Evolutionary conservation across 169 alveolate genomes (phyloP).

Genomic region (Perkinsus olseni): DNA sequence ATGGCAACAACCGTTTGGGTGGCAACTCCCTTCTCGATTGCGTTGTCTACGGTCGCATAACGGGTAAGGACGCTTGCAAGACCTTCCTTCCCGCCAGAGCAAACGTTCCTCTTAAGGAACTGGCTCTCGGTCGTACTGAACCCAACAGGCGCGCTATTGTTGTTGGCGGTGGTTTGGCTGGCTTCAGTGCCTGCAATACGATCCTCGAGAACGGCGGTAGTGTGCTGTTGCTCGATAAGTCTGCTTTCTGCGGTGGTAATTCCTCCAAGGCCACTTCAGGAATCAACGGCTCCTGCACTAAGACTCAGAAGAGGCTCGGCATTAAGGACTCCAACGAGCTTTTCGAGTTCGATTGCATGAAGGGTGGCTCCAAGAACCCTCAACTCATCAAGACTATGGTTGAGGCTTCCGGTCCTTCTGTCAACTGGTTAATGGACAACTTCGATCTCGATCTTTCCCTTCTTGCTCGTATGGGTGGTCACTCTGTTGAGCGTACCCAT

Average conservation of each 20-base stretch:
- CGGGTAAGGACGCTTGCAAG: constrained; percentile 29
- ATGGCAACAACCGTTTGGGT: too few relatives aligned
- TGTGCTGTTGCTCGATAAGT: constrained; percentile 21
- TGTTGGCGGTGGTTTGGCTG: constrained; percentile 19
- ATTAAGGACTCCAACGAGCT: constrained; percentile 31
- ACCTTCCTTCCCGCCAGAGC: too few relatives aligned
- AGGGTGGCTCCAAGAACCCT: constrained; percentile 39
- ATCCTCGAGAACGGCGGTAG: constrained; percentile 25
- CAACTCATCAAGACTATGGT: constrained; percentile 27
- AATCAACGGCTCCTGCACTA: constrained; percentile 29
- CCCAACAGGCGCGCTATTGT: not conserved
- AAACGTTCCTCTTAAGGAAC: too few relatives aligned
- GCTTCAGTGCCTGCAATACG: constrained; percentile 24
- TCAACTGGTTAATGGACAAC: constrained; percentile 36
- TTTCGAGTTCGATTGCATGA: constrained; percentile 41
- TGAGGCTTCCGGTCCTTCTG: constrained; percentile 15
- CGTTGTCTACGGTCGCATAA: constrained; percentile 45
- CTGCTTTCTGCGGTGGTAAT: constrained; percentile 37
- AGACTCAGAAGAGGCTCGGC: constrained; percentile 34
- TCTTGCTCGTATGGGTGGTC: constrained; percentile 9
- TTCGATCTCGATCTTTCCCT: not conserved
- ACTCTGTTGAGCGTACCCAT: not conserved
- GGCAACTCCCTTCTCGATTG: too few relatives aligned
- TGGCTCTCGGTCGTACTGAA: too few relatives aligned
- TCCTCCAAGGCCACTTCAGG: constrained; percentile 28